Evolutionary conservation across 2,329 filamentous ascomycete genomes (phyloP).

Genomic region (Fusarium fujikuroi): DNA sequence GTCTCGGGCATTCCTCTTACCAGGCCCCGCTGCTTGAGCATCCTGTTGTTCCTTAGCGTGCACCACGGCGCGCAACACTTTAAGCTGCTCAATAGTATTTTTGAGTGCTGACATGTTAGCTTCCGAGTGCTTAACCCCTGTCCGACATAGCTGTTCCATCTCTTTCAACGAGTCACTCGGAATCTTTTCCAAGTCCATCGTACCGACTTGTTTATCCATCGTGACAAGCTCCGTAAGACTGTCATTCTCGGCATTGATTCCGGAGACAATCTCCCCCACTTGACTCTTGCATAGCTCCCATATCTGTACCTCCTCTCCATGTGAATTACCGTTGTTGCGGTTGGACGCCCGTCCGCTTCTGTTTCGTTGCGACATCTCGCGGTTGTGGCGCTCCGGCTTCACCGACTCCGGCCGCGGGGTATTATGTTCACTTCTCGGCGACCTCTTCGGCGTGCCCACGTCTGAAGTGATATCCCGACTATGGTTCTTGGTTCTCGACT

Average conservation of each 20-base stretch:
- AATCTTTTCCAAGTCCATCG: slow-evolving; percentile 52
- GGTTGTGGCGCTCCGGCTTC: slow-evolving; percentile 36
- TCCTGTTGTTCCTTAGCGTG: slow-evolving; percentile 57
- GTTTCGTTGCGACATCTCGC: slow-evolving; percentile 57
- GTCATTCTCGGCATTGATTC: slow-evolving; percentile 57
- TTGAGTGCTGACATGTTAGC: slow-evolving; percentile 52
- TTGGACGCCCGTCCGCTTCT: slow-evolving; percentile 57
- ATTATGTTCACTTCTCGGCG: slow-evolving; percentile 38
- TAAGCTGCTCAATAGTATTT: slow-evolving; percentile 55
- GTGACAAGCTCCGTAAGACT: slow-evolving; percentile 53
- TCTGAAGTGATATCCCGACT: slow-evolving; percentile 34
- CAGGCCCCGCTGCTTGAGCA: slow-evolving; percentile 46
- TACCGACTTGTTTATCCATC: slow-evolving; percentile 55
- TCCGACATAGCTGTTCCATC: slow-evolving; percentile 57
- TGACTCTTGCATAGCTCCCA: slow-evolving; percentile 56
- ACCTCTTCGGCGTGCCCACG: slow-evolving; percentile 39
- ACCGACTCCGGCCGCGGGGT: slow-evolving; percentile 40
- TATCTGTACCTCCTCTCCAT: slow-evolving; percentile 57
- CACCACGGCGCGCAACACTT: slow-evolving; percentile 55
- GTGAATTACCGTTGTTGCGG: slow-evolving; percentile 56
- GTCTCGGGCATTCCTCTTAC: slow-evolving; percentile 45
- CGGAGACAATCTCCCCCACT: slow-evolving; percentile 52
- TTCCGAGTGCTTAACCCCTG: slow-evolving; percentile 55
- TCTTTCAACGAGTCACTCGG: slow-evolving; percentile 52
- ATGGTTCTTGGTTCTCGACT: slow-evolving; percentile 37